A percentile compares a stretch with the other conserved stretches of the same genome.
Conservation (phyloP, 176 grass and related monocot species). For the Oryza brachyantha region DNA sequence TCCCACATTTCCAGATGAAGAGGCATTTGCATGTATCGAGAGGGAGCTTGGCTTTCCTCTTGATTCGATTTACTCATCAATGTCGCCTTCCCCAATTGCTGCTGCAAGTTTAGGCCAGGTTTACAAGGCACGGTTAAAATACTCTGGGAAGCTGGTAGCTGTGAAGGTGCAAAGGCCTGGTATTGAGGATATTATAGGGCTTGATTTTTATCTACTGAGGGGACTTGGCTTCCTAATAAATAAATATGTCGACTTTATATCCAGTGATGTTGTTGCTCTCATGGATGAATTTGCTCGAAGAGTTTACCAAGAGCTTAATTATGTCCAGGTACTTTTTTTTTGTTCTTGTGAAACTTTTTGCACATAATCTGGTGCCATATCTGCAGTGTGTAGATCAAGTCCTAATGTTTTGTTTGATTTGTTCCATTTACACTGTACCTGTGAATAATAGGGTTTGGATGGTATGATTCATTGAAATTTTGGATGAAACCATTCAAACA, state of each 20-base stretch:
- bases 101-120: slow-evolving; percentile 97
- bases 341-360: background rate
- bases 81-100: slow-evolving; percentile 86
- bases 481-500: background rate
- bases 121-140: slow-evolving; percentile 84
- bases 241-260: slow-evolving; percentile 79
- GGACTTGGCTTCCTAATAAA: slow-evolving; percentile 83
- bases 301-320: slow-evolving; percentile 98
- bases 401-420: background rate
- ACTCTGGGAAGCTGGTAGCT: slow-evolving; percentile 66
- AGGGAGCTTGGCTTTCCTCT: slow-evolving; percentile 72
- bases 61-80: slow-evolving; percentile 68
- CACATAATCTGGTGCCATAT: background rate
- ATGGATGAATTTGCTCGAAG: slow-evolving; percentile 91
- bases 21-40: slow-evolving; percentile 90
- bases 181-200: slow-evolving; percentile 90
- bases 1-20: slow-evolving; percentile 89
- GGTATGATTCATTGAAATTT: background rate
- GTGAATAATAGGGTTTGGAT: background rate
- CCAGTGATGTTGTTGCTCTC: slow-evolving; percentile 80
- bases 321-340: slow-evolving; percentile 78
- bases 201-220: slow-evolving; percentile 87
- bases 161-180: slow-evolving; percentile 88
- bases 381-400: background rate
- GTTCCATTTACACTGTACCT: background rate